phyloP scores from a whole-genome alignment of 176 grass and related monocot species.

The Luzula sylvatica region DNA sequence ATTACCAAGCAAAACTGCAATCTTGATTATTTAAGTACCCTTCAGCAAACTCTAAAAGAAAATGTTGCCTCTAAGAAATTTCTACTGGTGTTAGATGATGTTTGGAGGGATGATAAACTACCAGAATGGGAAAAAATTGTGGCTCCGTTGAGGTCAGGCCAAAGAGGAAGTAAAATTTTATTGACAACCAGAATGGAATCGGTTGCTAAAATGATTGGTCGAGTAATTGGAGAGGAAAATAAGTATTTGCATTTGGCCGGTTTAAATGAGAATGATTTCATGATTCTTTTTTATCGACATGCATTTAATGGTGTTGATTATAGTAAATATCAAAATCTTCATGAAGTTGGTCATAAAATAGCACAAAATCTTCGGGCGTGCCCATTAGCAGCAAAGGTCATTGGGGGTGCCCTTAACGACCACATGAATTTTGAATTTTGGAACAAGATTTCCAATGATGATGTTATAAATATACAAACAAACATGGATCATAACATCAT shows the following conservation, averaged over 20 bases:
- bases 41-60: conserved; percentile 17
- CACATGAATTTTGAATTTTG: conserved; percentile 8
- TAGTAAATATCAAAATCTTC: conserved; percentile 1
- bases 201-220: conserved; percentile 5
- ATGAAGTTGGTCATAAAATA: conserved; percentile 3
- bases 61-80: conserved; percentile 21
- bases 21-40: conserved; percentile 14
- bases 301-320: conserved; percentile 18
- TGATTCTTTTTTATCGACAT: conserved; percentile 2
- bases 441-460: conserved; percentile 21
- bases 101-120: conserved; percentile 24
- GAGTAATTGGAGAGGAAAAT: not conserved
- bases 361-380: conserved; percentile 8
- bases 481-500: conserved; percentile 22
- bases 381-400: conserved; percentile 20
- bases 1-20: conserved; percentile 4
- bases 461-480: conserved; percentile 8
- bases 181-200: conserved; percentile 9
- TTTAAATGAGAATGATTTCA: not conserved
- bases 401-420: conserved; percentile 16
- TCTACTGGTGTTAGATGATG: conserved; percentile 44
- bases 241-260: not conserved
- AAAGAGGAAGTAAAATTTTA: conserved; percentile 30
- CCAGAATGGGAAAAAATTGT: conserved; percentile 21
- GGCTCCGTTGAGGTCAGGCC: conserved; percentile 13